Evolutionary conservation across 345 rosid genomes (phyloP).

Genomic region (Eucalyptus melliodora): DNA sequence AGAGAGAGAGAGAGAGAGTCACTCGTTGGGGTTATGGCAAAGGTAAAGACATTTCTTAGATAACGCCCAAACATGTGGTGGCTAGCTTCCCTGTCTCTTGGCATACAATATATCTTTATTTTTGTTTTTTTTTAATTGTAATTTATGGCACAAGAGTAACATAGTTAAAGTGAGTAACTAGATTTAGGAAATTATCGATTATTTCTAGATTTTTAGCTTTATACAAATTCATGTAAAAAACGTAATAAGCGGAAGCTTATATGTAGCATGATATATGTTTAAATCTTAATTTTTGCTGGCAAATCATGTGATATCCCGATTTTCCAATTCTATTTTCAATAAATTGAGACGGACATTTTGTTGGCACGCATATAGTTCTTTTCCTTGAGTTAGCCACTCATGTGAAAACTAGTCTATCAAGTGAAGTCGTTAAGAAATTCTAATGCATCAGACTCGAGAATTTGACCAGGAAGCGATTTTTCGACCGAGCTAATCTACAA

Average conservation of each 20-base stretch:
- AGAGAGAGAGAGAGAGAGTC: background rate
- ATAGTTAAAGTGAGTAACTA: background rate
- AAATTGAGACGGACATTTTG: too few species aligned
- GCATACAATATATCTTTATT: background rate
- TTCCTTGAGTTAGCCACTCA: too few species aligned
- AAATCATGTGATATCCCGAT: too few species aligned
- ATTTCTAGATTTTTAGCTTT: background rate
- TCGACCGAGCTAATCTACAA: too few species aligned
- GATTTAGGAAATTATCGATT: background rate
- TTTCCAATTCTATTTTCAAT: too few species aligned
- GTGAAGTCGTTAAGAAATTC: too few species aligned
- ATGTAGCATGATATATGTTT: background rate
- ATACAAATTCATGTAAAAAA: background rate
- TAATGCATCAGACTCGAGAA: too few species aligned
- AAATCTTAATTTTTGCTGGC: background rate
- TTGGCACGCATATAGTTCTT: too few species aligned
- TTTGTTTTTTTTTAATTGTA: background rate
- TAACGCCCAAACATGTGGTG: background rate
- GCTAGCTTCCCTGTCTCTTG: background rate
- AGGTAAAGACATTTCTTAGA: background rate
- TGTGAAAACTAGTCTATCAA: too few species aligned
- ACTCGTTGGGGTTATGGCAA: background rate
- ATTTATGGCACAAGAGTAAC: background rate
- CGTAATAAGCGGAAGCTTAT: background rate
- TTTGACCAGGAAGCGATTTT: too few species aligned